Base-by-base conservation (phyloP, 495 filamentous ascomycete species). In the Penicillium canescens region DNA sequence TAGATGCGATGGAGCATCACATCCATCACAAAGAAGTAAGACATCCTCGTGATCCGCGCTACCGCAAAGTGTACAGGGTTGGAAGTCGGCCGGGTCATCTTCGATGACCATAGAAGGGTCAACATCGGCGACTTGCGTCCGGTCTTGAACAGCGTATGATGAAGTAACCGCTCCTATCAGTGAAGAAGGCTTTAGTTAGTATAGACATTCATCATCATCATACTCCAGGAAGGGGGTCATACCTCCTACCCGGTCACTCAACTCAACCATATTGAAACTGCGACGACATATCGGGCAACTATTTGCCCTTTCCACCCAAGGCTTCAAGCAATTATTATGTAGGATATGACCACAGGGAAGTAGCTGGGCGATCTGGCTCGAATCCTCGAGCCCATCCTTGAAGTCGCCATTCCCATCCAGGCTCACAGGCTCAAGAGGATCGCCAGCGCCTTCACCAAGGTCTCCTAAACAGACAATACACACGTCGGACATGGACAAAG, bases 381-480 rank as follows among this genome's bases (percentile, higher is more conserved):
- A 59, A 44, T 82, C 74, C 52, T 73, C 63, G 33, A 62, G 53
- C 56, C 54, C 60, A 60, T 67, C 62, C 53, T 65, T 64, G 69
- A 58, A 56, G 59, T 42, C 20, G 28, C 44, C 64, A 67, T 67
- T 54, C 43, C 67, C 58, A 63, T 77, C 71, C 62, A 66, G 69
- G 73, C 70, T 79, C 71, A 67, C 72, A 60, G 70, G 65, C 68
- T 68, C 73, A 62, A 66, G 60, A 69, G 73, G 67, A 69, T 79
- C 73, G 68, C 72, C 78, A 75, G 73, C 74, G 65, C 70, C 75
- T 75, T 78, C 73, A 74, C 85, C 88, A 75, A 97, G 86, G 77
- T 89, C 86, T 73, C 92, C 91, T 72, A 97, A 83, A 83, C 92
- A 97, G 70, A 97, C 89, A 77, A 96, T 96, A 79, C 92, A 96